Evolutionary conservation across 108 stramenopile genomes (phyloP).

Genomic region (Skeletonema marinoi): DNA sequence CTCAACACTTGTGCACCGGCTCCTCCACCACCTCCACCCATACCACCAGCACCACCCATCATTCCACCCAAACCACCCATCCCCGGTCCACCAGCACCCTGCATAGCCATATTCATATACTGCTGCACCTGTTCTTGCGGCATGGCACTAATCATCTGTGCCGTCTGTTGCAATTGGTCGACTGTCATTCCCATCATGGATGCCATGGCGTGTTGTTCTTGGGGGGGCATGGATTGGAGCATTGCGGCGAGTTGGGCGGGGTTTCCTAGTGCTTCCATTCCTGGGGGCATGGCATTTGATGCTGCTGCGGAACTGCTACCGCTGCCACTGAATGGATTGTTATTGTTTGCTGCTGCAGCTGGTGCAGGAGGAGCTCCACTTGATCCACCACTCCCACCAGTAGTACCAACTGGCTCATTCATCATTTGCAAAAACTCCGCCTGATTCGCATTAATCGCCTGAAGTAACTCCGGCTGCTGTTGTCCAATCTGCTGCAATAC

Average conservation of each 20-base stretch:
- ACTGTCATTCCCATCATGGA: conserved; percentile 91
- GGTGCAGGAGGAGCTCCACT: background rate
- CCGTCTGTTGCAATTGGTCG: conserved; percentile 89
- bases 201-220: conserved; percentile 91
- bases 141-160: conserved; percentile 90
- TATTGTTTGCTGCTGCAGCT: conserved; percentile 15
- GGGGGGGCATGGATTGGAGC: conserved; percentile 85
- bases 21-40: conserved; percentile 50
- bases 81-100: conserved; percentile 55
- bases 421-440: conserved; percentile 94
- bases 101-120: conserved; percentile 85
- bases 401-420: conserved; percentile 91
- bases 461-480: conserved; percentile 90
- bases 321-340: conserved; percentile 21
- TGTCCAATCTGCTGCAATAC: conserved; percentile 93
- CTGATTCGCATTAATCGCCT: conserved; percentile 94
- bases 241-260: conserved; percentile 88
- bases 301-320: conserved; percentile 2
- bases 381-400: background rate
- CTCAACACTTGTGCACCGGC: conserved; percentile 75
- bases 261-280: conserved; percentile 72
- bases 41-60: conserved; percentile 49
- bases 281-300: conserved; percentile 27
- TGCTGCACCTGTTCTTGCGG: conserved; percentile 94
- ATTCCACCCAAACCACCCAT: conserved; percentile 45